Conservation (phyloP, 352 stramenopile genomes). For the Phytophthora cryptogea region DNA sequence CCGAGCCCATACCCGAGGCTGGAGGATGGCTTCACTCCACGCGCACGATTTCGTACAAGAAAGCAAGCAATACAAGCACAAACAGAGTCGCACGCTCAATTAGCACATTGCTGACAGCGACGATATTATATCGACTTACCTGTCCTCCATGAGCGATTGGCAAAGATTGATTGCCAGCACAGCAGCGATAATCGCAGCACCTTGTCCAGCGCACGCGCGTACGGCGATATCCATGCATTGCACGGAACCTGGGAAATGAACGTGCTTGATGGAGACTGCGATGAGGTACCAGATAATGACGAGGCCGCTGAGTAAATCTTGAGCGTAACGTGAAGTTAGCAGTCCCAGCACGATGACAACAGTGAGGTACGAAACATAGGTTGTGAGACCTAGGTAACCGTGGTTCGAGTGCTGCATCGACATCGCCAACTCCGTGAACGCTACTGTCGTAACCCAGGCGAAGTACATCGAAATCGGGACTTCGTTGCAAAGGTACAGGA, state of each 20-base stretch:
- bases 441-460: constrained; percentile 71
- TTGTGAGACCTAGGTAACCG: constrained; percentile 53
- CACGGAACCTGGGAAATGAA: constrained; percentile 45
- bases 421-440: constrained; percentile 72
- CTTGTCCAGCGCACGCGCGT: constrained; percentile 65
- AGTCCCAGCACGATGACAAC: constrained; percentile 66
- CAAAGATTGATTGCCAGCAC: constrained; percentile 60
- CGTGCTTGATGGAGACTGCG: constrained; percentile 60
- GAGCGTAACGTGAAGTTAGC: constrained; percentile 59
- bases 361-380: constrained; percentile 67
- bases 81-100: constrained; percentile 20
- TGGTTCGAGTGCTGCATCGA: constrained; percentile 62
- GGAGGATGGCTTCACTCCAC: constrained; percentile 51
- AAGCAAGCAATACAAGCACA: constrained; percentile 10
- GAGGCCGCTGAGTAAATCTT: constrained; percentile 64
- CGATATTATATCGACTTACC: constrained; percentile 38
- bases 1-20: constrained; percentile 40
- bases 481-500: constrained; percentile 75
- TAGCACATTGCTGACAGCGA: background rate
- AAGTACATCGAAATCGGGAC: constrained; percentile 80
- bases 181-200: constrained; percentile 54
- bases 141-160: constrained; percentile 59
- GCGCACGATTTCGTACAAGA: constrained; percentile 5
- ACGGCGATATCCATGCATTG: constrained; percentile 59
- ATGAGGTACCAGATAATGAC: constrained; percentile 77